Evolutionary conservation across 1,139 yeast genomes (phyloP).

Genomic region (Pichia sp.): DNA sequence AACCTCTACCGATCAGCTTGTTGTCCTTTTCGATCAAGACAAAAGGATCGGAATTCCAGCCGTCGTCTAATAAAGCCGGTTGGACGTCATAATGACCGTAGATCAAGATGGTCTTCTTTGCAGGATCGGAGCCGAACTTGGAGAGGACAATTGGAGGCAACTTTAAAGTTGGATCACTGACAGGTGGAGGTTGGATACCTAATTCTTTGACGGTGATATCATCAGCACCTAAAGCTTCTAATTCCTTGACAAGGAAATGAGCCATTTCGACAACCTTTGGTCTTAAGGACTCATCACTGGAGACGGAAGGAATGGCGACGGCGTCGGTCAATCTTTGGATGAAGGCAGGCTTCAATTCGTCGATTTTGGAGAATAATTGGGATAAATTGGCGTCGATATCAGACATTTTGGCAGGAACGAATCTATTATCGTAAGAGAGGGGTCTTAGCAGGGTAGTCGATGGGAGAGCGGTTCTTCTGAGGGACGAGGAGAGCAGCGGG

Average conservation of each 20-base stretch:
- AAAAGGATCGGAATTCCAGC: conserved; percentile 96
- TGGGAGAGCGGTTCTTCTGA: too few species aligned
- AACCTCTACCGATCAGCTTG: conserved; percentile 85
- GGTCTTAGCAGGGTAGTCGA: not conserved
- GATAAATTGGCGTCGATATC: conserved; percentile 28
- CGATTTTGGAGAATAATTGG: conserved; percentile 54
- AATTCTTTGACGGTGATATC: conserved; percentile 81
- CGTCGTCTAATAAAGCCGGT: conserved; percentile 91
- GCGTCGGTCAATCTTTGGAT: conserved; percentile 72
- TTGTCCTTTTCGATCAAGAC: conserved; percentile 59
- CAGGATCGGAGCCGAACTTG: conserved; percentile 77
- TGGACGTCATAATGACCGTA: conserved; percentile 99
- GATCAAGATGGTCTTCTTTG: conserved; percentile 81
- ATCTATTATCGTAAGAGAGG: not conserved
- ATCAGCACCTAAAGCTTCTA: conserved; percentile 68
- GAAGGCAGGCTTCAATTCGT: conserved; percentile 67
- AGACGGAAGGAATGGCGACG: conserved; percentile 92
- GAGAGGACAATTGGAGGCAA: conserved; percentile 94
- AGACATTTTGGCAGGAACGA: conserved; percentile 21
- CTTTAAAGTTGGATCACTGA: conserved; percentile 56
- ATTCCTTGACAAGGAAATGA: conserved; percentile 68
- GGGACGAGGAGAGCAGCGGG: conserved; percentile 1
- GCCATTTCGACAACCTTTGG: conserved; percentile 85
- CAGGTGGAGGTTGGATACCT: conserved; percentile 90
- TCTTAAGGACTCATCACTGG: conserved; percentile 84